Evolutionary conservation across 2,329 filamentous ascomycete species (phyloP).

Genomic region (Chrysosporium queenslandicum): DNA sequence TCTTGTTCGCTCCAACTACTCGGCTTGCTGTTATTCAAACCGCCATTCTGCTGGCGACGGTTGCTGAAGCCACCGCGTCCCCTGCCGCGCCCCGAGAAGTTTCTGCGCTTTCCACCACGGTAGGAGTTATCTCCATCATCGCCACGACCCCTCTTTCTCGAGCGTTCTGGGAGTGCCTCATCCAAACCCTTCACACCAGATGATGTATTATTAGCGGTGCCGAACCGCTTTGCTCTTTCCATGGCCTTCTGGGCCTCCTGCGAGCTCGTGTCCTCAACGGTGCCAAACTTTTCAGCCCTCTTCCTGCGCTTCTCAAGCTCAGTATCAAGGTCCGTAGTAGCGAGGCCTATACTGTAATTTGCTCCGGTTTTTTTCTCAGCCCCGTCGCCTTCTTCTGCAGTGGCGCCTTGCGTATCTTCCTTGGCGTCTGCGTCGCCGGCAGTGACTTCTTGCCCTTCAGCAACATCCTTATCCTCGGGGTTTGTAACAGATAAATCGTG

Average conservation of each 20-base stretch:
- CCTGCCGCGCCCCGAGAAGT: slow-evolving; percentile 23
- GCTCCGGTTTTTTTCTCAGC: slow-evolving; percentile 23
- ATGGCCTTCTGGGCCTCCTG: slow-evolving; percentile 38
- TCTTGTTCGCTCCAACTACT: slow-evolving; percentile 33
- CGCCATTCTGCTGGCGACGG: slow-evolving; percentile 14
- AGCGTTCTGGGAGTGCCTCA: slow-evolving; percentile 35
- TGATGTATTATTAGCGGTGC: slow-evolving; percentile 22
- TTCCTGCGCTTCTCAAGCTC: slow-evolving; percentile 42
- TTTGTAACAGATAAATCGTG: slow-evolving; percentile 31
- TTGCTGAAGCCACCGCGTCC: slow-evolving; percentile 17
- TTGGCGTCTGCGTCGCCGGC: slow-evolving; percentile 15
- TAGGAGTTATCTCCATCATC: slow-evolving; percentile 29
- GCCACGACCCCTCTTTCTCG: slow-evolving; percentile 33
- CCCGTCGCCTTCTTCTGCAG: slow-evolving; percentile 18
- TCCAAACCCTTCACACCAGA: slow-evolving; percentile 36
- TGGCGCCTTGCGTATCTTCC: slow-evolving; percentile 14
- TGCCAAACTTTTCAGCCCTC: slow-evolving; percentile 42
- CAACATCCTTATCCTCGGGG: slow-evolving; percentile 17
- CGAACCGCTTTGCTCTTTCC: slow-evolving; percentile 41
- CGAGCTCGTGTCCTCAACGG: slow-evolving; percentile 33
- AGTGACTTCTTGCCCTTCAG: slow-evolving; percentile 5
- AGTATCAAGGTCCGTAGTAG: slow-evolving; percentile 36
- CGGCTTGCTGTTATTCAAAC: slow-evolving; percentile 21
- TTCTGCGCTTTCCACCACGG: slow-evolving; percentile 35
- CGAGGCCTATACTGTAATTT: slow-evolving; percentile 35